Evolutionary conservation across 768 basidiomycete species (phyloP).

Genomic region (Dacryopinax spathularia): DNA sequence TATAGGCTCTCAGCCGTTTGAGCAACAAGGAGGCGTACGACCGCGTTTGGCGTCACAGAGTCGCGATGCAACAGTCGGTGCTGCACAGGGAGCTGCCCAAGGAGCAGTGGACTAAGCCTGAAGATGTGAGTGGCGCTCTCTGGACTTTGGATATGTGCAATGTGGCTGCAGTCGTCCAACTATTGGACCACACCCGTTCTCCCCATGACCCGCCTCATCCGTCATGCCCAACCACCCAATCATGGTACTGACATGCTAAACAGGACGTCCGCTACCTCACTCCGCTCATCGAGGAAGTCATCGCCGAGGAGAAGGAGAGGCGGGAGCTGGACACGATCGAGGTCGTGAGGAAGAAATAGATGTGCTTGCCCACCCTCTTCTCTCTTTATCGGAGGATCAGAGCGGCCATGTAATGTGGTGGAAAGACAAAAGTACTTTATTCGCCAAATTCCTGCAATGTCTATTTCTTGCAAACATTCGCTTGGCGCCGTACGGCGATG

Average conservation of each 20-base stretch:
- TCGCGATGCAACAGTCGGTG: slow-evolving; percentile 65
- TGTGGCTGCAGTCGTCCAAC: too few relatives aligned
- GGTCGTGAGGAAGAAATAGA: slow-evolving; percentile 51
- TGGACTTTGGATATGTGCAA: not conserved
- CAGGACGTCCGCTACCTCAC: slow-evolving; percentile 86
- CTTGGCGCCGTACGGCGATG: too few relatives aligned
- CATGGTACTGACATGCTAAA: not conserved
- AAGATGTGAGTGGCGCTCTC: slow-evolving; percentile 44
- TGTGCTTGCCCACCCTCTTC: slow-evolving; percentile 3
- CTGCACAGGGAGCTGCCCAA: slow-evolving; percentile 68
- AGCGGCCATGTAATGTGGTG: too few relatives aligned
- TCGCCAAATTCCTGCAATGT: too few relatives aligned
- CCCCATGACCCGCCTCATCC: not conserved
- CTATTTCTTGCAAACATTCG: too few relatives aligned
- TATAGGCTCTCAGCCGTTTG: slow-evolving; percentile 70
- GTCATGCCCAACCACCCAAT: not conserved
- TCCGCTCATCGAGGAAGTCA: slow-evolving; percentile 58
- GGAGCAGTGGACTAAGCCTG: slow-evolving; percentile 59
- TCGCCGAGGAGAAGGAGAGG: slow-evolving; percentile 64
- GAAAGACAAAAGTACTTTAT: too few relatives aligned
- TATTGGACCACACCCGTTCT: not conserved
- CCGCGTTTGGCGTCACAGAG: slow-evolving; percentile 77
- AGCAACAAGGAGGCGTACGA: slow-evolving; percentile 71
- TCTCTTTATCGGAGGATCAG: too few relatives aligned
- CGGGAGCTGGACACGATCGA: slow-evolving; percentile 63